Evolutionary conservation across 352 stramenopile genomes (phyloP).

Genomic region (Pythium aphanidermatum): DNA sequence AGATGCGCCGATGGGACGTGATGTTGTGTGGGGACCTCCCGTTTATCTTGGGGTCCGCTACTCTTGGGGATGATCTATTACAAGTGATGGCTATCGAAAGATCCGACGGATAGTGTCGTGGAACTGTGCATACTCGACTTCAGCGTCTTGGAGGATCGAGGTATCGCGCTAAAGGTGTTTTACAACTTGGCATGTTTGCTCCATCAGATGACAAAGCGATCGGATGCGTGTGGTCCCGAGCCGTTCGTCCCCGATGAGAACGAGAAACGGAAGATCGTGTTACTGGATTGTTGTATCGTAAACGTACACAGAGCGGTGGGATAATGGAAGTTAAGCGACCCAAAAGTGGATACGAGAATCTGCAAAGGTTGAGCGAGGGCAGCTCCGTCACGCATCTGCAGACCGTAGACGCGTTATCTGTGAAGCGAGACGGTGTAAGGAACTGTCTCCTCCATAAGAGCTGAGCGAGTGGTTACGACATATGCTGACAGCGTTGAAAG

Average conservation of each 20-base stretch:
- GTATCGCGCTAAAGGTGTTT: conserved; percentile 1
- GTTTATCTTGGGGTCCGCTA: conserved; percentile 10
- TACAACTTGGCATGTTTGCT: conserved; percentile 8
- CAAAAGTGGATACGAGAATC: no score
- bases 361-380: background rate
- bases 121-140: conserved; percentile 1
- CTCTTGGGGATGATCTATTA: background rate
- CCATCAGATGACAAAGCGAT: background rate
- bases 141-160: background rate
- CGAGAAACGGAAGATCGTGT: background rate
- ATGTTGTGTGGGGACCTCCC: conserved; percentile 8
- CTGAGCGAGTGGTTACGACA: background rate
- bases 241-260: conserved; percentile 1
- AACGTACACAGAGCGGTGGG: no score
- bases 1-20: conserved; percentile 6
- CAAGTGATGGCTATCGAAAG: conserved; percentile 8
- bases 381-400: conserved; percentile 1
- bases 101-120: conserved; percentile 2
- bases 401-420: background rate
- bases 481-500: conserved; percentile 16
- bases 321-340: no score
- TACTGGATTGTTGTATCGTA: background rate
- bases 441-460: no score
- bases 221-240: background rate
- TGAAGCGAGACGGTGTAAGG: no score